Conservation (phyloP, 140 eudicot genomes). For the Flaveria floridana region DNA sequence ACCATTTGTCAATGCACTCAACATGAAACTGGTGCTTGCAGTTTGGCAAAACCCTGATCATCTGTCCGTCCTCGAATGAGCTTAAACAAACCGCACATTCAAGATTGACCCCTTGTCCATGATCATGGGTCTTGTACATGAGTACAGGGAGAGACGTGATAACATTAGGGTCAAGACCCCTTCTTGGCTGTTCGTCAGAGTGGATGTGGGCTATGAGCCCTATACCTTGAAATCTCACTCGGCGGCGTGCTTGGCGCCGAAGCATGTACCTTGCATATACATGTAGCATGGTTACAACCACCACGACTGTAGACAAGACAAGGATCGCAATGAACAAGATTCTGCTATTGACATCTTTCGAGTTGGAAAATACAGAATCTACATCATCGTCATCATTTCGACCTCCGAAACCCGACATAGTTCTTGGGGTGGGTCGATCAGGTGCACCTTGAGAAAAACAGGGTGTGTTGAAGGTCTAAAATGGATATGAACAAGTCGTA, state of each 20-base stretch:
- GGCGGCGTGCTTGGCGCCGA: slow-evolving; percentile 54
- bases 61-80: slow-evolving; percentile 53
- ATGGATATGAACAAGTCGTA: slow-evolving; percentile 25
- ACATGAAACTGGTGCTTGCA: slow-evolving; percentile 73
- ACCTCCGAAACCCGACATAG: slow-evolving; percentile 28
- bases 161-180: slow-evolving; percentile 38
- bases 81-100: slow-evolving; percentile 79
- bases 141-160: slow-evolving; percentile 38
- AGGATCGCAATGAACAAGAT: slow-evolving; percentile 51
- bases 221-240: slow-evolving; percentile 36
- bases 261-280: slow-evolving; percentile 61
- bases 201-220: slow-evolving; percentile 32
- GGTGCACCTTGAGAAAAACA: not conserved
- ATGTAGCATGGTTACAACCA: slow-evolving; percentile 56
- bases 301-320: slow-evolving; percentile 53
- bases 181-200: slow-evolving; percentile 34
- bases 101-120: not conserved
- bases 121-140: slow-evolving; percentile 21
- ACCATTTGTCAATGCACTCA: slow-evolving; percentile 77
- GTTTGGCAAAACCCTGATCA: slow-evolving; percentile 54
- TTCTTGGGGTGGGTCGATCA: not conserved
- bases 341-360: slow-evolving; percentile 35
- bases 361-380: not conserved
- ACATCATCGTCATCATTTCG: slow-evolving; percentile 21
- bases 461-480: slow-evolving; percentile 13